Evolutionary conservation across 805 yeast species (phyloP).

Genomic region (Pichia phayaonensis): DNA sequence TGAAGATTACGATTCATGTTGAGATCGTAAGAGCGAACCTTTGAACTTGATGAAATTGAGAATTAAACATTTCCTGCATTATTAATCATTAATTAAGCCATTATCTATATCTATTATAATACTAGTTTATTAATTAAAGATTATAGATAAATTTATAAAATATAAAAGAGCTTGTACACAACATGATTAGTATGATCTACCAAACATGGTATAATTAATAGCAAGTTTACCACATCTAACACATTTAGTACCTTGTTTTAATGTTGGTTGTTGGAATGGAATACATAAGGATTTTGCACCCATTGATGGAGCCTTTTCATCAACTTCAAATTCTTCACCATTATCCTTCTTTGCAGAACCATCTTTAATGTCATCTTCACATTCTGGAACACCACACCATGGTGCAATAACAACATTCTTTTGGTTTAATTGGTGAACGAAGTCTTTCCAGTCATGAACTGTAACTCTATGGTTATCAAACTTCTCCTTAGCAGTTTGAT

Average conservation of each 20-base stretch:
- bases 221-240: constrained; percentile 77
- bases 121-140: neutral
- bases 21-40: neutral
- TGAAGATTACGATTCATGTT: neutral
- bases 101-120: neutral
- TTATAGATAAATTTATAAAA: neutral
- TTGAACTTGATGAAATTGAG: neutral
- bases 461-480: constrained; percentile 78
- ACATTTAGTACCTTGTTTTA: constrained; percentile 77
- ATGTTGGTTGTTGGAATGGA: constrained; percentile 85
- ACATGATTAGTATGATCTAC: constrained; percentile 75
- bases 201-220: constrained; percentile 84
- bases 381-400: constrained; percentile 92
- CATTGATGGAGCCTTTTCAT: constrained; percentile 97
- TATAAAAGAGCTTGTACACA: neutral
- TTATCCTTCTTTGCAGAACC: constrained; percentile 71
- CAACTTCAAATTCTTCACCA: constrained; percentile 81
- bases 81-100: no score
- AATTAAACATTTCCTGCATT: no score
- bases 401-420: constrained; percentile 90
- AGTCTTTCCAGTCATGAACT: constrained; percentile 84
- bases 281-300: constrained; percentile 98
- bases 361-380: constrained; percentile 97
- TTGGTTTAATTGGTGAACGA: constrained; percentile 84
- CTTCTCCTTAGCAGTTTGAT: constrained; percentile 67